Evolutionary conservation across 768 basidiomycete species (phyloP).

Genomic region (Boletus rubescentipes): DNA sequence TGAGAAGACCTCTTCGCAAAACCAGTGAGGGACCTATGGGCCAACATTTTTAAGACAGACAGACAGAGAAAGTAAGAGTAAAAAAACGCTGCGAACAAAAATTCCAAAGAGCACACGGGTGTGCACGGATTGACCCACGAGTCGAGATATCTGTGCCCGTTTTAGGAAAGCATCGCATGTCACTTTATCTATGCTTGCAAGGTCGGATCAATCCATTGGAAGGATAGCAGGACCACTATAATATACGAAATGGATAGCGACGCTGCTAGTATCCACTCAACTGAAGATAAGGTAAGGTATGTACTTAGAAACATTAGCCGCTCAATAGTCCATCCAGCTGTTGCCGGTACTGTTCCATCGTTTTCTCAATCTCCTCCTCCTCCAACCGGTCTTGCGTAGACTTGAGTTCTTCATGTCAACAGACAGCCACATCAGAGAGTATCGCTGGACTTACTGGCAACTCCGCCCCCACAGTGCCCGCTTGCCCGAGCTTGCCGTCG

Average conservation of each 20-base stretch:
- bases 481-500: constrained; percentile 91
- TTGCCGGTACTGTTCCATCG: constrained; percentile 88
- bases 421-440: neutral
- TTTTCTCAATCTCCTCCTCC: constrained; percentile 82
- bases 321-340: constrained; percentile 88
- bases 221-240: neutral
- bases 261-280: neutral
- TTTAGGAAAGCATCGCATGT: constrained; percentile 7
- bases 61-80: constrained; percentile 17
- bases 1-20: constrained; percentile 49
- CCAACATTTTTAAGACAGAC: constrained; percentile 49
- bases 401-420: constrained; percentile 35
- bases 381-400: constrained; percentile 58
- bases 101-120: constrained; percentile 18
- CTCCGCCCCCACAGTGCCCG: constrained; percentile 66
- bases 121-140: constrained; percentile 24
- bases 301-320: constrained; percentile 15
- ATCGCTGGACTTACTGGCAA: constrained; percentile 61
- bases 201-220: neutral
- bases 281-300: constrained; percentile 15
- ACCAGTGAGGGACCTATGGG: constrained; percentile 54
- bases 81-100: constrained; percentile 20
- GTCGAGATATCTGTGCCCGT: constrained; percentile 1
- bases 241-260: constrained; percentile 9
- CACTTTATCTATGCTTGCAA: neutral